Evolutionary conservation across 176 grass and related monocot genomes (phyloP), one percentile per base, ranked within the genome.

Genomic region (Tillandsia fasciculata): DNA sequence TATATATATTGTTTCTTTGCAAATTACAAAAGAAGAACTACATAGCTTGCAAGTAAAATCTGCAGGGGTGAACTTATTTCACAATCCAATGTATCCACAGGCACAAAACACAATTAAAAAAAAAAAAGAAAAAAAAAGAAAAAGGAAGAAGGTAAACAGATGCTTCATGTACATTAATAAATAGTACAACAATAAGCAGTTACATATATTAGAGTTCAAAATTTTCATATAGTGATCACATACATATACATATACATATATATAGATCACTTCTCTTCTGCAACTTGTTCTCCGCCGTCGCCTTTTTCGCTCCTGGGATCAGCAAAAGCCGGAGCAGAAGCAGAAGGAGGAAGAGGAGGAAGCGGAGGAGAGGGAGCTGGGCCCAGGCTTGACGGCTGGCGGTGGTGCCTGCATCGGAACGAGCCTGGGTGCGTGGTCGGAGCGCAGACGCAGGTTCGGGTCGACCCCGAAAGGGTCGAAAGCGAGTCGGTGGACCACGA

Each of bases 361-460:
- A 51, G 51, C 14, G 67, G 26, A 3, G 58, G 72, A 6, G 26
- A 10, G 22, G 63, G 15, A 11, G 8, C 18, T 10, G 53, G 24
- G 54, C 29, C 85, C 54, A 73, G 28, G 63, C 72, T 76, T 49
- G 77, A 64, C 18, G 69, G 54, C 50, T 66, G 42, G 47, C 91
- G 87, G 76, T 96, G 91, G 82, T 96, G 79, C 70, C 83, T 89
- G 82, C 91, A 90, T n/a, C 84, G 76, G 73, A 96, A 96, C 14
- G 91, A 96, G 10, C 91, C 91, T 18, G 76, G 65, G 65, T 96
- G 91, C 69, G 84, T 90, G 69, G 91, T 96, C 28, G 91, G 87
- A 27, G 87, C 87, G 54, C 91, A 96, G 42, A 96, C 68, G 69
- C 91, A 90, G 15, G 87, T 67, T 53, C 49, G 82, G 72, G 63